Evolutionary conservation across 768 basidiomycete genomes (phyloP), one percentile per base, ranked within the genome.

Genomic region (Hirschioporus abietinus): DNA sequence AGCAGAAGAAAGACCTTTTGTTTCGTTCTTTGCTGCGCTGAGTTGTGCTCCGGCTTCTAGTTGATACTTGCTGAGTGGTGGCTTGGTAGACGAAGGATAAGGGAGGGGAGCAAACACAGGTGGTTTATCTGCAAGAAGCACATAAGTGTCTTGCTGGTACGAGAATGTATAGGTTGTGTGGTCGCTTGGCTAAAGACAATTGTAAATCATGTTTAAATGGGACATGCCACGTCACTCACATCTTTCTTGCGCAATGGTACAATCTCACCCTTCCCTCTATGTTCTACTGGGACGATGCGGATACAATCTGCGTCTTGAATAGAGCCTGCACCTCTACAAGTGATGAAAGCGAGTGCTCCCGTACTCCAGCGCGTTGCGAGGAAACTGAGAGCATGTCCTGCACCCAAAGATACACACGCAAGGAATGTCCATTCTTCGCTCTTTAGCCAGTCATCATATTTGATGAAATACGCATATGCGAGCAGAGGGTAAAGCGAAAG

Each of bases 381-480:
- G 77, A 95, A 99, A 73, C 92, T 95, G 66, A 99, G 83, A 2
- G 95, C 94, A 76, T 99, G 97, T 1, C 91, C 87, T 7, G 86
- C 90, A 24, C 92, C 92, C 8, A 99, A 84, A 2, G 87, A 78
- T 17, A 96, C 90, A 70, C 91, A 95, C 42, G 91, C 92, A 24
- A 99, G 85, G 75, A 99, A 99, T 0, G 97, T 96, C 96, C 96
- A 99, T 76, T 99, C 96, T 78, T 96, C 95, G 66, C 92, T 93
- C 73, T 89, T 84, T 65, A 98, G 80, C 91, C 93, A 97, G 68
- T 88, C 80, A 72, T 96, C 93, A 76, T 98, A 97, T 76, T 85
- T 89, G 77, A 95, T 76, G 72, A 90, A 93, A 81, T 98, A 99
- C 24, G 95, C 90, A 76, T 96, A 97, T 26, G 91, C 92, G 34